Percentiles rank a stretch among this genome's conserved stretches.
phyloP scores from a whole-genome alignment of 2,329 filamentous ascomycete genomes.

The Kalmusia sp. region DNA sequence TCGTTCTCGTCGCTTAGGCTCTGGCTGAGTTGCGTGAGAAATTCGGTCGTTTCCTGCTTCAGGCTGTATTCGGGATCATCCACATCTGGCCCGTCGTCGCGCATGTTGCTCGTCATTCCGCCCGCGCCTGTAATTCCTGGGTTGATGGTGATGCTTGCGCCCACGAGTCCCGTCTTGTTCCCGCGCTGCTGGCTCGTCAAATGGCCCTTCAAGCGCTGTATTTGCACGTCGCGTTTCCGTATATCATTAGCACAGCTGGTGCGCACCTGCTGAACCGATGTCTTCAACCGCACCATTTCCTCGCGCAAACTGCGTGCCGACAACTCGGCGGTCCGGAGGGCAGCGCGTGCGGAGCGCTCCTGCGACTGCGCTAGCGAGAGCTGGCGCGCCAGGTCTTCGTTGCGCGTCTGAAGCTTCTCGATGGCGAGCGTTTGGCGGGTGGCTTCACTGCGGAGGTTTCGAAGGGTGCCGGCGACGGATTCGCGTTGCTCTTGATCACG shows the following conservation, averaged over 20 bases:
- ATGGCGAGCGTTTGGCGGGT: constrained; percentile 76
- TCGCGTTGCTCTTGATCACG: constrained; percentile 91
- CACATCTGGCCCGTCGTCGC: constrained; percentile 61
- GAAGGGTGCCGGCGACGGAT: constrained; percentile 78
- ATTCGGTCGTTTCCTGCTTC: constrained; percentile 87
- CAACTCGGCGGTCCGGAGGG: constrained; percentile 76
- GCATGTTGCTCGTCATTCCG: constrained; percentile 49
- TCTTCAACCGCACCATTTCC: constrained; percentile 80
- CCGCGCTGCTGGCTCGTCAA: constrained; percentile 69
- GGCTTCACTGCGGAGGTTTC: constrained; percentile 76
- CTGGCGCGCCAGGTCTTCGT: constrained; percentile 63
- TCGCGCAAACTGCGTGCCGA: constrained; percentile 81
- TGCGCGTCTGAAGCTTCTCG: constrained; percentile 62
- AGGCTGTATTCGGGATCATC: constrained; percentile 71
- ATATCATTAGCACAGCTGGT: constrained; percentile 89
- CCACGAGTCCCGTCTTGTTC: constrained; percentile 54
- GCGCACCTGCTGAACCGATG: constrained; percentile 81
- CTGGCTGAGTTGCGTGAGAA: constrained; percentile 83
- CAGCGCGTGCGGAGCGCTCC: constrained; percentile 71
- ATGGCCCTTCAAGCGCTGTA: constrained; percentile 88
- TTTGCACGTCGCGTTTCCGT: constrained; percentile 85
- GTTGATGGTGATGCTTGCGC: constrained; percentile 57
- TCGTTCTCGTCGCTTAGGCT: constrained; percentile 93
- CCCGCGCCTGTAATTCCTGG: constrained; percentile 38
- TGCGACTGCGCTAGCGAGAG: constrained; percentile 70